Percentiles rank a stretch among this genome's conserved stretches.
phyloP scores from a whole-genome alignment of 208 protist genomes.

The Wallacemonas rigidus region DNA sequence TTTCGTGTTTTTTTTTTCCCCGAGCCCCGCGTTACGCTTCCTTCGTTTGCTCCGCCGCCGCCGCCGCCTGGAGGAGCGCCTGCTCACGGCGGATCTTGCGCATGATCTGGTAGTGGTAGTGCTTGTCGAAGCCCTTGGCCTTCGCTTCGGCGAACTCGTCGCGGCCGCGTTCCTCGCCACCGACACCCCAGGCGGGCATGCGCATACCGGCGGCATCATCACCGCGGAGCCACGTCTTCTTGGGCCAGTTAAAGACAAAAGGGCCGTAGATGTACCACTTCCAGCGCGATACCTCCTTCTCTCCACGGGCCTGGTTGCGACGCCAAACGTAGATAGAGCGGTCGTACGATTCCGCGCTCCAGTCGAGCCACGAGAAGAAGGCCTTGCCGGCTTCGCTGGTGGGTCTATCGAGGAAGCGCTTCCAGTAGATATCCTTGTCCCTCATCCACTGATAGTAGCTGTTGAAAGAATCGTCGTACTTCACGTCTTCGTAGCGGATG shows the following conservation, averaged over 20 bases:
- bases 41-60: conserved; percentile 16
- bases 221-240: conserved; percentile 86
- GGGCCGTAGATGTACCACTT: conserved; percentile 87
- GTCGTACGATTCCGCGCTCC: conserved; percentile 86
- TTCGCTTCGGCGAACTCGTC: conserved; percentile 77
- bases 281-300: conserved; percentile 69
- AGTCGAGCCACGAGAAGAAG: conserved; percentile 90
- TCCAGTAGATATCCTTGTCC: conserved; percentile 84
- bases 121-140: conserved; percentile 82
- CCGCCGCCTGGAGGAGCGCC: conserved; percentile 47
- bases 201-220: conserved; percentile 77
- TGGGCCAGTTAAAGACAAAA: conserved; percentile 91
- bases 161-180: conserved; percentile 78
- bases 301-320: conserved; percentile 69
- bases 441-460: conserved; percentile 60
- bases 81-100: conserved; percentile 87
- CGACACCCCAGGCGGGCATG: conserved; percentile 81
- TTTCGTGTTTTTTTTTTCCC: no score
- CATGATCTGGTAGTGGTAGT: conserved; percentile 93
- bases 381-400: conserved; percentile 83
- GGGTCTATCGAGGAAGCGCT: conserved; percentile 87
- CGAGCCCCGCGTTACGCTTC: not conserved
- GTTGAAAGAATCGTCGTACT: conserved; percentile 85
- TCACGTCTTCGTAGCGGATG: conserved; percentile 80
- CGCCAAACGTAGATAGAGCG: conserved; percentile 79